Conservation (phyloP, 176 grass and related monocot genomes). For the Zoysia japonica region DNA sequence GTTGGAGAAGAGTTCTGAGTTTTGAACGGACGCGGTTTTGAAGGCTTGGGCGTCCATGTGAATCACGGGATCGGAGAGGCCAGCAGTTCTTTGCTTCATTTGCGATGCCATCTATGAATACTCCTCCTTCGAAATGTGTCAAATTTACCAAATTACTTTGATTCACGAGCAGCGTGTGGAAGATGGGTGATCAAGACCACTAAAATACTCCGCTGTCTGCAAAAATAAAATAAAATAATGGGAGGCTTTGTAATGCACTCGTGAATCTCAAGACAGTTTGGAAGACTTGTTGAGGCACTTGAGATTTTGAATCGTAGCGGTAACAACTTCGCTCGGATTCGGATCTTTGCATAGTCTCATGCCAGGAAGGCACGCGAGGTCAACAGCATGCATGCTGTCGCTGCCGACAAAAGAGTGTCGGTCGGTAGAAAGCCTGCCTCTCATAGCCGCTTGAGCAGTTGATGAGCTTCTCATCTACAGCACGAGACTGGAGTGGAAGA, state of each 20-base stretch:
- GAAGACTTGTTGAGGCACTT: not conserved
- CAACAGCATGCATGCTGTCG: not conserved
- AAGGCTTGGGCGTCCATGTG: not conserved
- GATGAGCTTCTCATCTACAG: no score
- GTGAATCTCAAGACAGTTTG: slow-evolving; percentile 29
- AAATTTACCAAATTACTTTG: no score
- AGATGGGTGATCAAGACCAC: not conserved
- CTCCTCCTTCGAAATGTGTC: no score
- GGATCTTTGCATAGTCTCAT: not conserved
- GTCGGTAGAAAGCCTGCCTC: not conserved
- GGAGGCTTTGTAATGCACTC: slow-evolving; percentile 27
- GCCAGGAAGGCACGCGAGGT: not conserved
- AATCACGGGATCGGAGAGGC: not conserved
- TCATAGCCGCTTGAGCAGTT: not conserved
- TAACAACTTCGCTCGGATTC: not conserved
- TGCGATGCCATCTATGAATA: no score
- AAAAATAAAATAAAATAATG: slow-evolving; percentile 16
- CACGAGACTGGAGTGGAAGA: no score
- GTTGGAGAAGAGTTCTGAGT: no score
- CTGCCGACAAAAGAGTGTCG: not conserved
- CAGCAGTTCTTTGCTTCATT: no score
- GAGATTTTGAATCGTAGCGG: not conserved
- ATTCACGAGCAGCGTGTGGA: not conserved
- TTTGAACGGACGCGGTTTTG: no score
- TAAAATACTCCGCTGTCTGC: not conserved